A percentile compares a stretch with the other conserved stretches of the same genome.
These are phyloP conservation scores for Solanum chacoense DNA, from an alignment of 305 asterid genomes.

Conservation along the genomic window DNA sequence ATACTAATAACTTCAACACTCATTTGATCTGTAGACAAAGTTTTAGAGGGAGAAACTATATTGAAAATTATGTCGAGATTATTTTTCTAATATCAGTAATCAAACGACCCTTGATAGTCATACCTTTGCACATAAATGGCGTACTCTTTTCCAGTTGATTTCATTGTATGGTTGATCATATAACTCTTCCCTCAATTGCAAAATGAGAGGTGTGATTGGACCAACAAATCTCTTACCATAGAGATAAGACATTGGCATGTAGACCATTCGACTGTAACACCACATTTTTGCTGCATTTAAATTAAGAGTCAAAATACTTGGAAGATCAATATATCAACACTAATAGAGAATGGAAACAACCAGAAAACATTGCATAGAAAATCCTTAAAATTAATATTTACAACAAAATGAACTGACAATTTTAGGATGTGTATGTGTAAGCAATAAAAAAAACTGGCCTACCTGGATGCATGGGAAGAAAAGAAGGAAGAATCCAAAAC, in stretches of 20 bases:
- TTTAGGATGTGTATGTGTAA: not conserved
- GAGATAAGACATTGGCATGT: slow-evolving; percentile 91
- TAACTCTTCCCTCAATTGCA: slow-evolving; percentile 62
- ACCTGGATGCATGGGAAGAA: slow-evolving; percentile 95
- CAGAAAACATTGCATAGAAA: not conserved
- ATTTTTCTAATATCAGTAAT: not conserved
- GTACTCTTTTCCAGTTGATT: slow-evolving; percentile 55
- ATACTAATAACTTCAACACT: not conserved
- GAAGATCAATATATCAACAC: not conserved
- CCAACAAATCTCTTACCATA: slow-evolving; percentile 83
- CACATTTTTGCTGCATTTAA: slow-evolving; percentile 67
- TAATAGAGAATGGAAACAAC: not conserved
- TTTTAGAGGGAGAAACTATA: not conserved
- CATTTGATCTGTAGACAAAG: not conserved
- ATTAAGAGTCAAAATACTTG: not conserved
- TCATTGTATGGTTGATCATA: slow-evolving; percentile 51
- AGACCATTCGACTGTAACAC: slow-evolving; percentile 81
- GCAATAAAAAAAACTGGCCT: not conserved
- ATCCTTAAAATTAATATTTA: not conserved
- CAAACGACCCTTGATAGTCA: not conserved
- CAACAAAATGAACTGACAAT: not conserved
- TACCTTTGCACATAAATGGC: slow-evolving; percentile 84
- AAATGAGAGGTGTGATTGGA: slow-evolving; percentile 67
- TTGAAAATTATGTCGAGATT: not conserved
- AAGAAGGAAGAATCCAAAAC: slow-evolving; percentile 85